phyloP scores from a whole-genome alignment of 306 rosid genomes.

The Begonia loranthoides region DNA sequence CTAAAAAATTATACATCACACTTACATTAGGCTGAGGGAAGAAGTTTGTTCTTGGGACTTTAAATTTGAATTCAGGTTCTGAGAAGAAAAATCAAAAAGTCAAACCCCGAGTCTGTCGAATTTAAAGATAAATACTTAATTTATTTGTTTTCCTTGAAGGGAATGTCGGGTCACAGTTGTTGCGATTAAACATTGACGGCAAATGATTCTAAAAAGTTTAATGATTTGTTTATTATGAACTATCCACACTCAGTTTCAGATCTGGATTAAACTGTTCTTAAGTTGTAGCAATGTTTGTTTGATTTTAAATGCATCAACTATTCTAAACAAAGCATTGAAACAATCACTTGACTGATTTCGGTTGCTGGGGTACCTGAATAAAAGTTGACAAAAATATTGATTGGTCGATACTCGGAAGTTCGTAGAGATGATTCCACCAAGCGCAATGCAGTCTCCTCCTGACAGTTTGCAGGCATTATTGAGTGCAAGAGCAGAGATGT shows the following conservation, averaged over 20 bases:
- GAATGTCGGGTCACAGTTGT: too few species aligned
- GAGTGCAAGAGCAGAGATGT: background rate
- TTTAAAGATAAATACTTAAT: too few species aligned
- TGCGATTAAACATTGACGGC: too few species aligned
- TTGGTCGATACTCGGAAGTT: conserved; percentile 72
- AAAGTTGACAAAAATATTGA: conserved; percentile 64
- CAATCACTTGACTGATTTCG: background rate
- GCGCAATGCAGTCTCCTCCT: conserved; percentile 88
- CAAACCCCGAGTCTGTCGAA: too few species aligned
- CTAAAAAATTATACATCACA: conserved; percentile 19
- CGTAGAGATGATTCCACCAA: conserved; percentile 51
- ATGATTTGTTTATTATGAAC: too few species aligned
- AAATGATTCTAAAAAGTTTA: too few species aligned
- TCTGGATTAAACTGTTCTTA: too few species aligned
- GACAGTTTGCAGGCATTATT: conserved; percentile 14
- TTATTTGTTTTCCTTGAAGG: too few species aligned
- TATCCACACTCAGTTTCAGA: too few species aligned
- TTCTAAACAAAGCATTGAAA: background rate
- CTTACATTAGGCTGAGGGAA: conserved; percentile 94
- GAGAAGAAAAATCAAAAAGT: conserved; percentile 23
- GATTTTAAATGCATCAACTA: background rate
- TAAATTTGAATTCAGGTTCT: conserved; percentile 66
- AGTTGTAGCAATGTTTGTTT: background rate
- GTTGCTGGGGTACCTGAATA: conserved; percentile 52
- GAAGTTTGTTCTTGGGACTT: conserved; percentile 61